Evolutionary conservation across 2,329 filamentous ascomycete species (phyloP).

Genomic region (Ascochyta clinopodiicola): DNA sequence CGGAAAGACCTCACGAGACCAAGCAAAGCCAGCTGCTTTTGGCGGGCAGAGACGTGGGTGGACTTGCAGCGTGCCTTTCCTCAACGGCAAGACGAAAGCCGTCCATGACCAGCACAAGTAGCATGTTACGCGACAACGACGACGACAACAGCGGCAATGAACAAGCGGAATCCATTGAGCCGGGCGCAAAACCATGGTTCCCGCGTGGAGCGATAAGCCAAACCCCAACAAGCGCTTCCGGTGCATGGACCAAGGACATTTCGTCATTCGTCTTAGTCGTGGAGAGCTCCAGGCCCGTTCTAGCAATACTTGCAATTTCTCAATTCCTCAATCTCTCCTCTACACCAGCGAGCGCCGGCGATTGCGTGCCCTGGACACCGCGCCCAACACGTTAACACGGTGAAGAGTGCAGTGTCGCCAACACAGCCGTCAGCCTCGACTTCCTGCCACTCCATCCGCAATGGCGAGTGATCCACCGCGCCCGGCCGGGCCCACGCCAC

Average conservation of each 20-base stretch:
- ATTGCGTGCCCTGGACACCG: neutral
- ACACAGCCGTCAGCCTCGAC: neutral
- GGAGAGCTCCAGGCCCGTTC: constrained; percentile 15
- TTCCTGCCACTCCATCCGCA: neutral
- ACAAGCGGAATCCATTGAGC: neutral
- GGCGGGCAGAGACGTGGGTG: neutral
- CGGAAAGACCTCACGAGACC: no score
- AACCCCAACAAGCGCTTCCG: constrained; percentile 3
- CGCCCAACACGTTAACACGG: neutral
- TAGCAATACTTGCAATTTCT: neutral
- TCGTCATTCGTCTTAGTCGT: constrained; percentile 3
- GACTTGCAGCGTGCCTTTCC: neutral
- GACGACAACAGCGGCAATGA: neutral
- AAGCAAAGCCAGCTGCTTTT: neutral
- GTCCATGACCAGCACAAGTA: neutral
- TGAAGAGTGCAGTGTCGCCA: neutral
- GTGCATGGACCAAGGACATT: neutral
- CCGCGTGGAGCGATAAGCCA: constrained; percentile 10
- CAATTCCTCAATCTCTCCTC: neutral
- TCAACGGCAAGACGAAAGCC: fast-evolving
- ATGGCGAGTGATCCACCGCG: constrained; percentile 13
- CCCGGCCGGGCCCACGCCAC: constrained; percentile 13
- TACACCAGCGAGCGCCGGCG: neutral
- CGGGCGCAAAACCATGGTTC: constrained; percentile 9
- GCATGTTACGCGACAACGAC: neutral